Percentiles rank a stretch among this genome's conserved stretches.
Conservation (phyloP, 192 early-diverging fungal genomes). For the Lobosporangium transversale region DNA sequence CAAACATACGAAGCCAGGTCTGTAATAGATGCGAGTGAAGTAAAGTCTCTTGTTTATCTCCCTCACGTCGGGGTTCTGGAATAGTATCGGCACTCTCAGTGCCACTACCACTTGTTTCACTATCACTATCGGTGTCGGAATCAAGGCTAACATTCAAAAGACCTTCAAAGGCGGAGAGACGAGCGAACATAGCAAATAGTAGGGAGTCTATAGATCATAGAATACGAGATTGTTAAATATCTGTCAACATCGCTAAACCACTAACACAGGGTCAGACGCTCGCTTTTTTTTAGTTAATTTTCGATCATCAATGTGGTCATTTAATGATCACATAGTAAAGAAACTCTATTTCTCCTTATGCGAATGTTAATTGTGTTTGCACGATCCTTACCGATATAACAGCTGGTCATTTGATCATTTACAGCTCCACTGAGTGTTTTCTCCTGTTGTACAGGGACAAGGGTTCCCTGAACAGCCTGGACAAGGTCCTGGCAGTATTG, state of each 20-base stretch:
- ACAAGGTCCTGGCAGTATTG: constrained; percentile 46
- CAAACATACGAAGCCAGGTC: constrained; percentile 62
- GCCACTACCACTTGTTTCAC: constrained; percentile 53
- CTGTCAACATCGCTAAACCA: neutral
- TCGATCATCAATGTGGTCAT: neutral
- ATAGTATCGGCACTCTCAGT: neutral
- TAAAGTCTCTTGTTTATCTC: constrained; percentile 14
- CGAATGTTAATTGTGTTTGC: no score
- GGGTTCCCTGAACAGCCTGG: constrained; percentile 46
- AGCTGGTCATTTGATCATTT: constrained; percentile 70
- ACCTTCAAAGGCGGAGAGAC: constrained; percentile 66
- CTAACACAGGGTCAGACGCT: neutral
- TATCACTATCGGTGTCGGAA: constrained; percentile 47
- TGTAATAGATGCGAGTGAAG: constrained; percentile 58
- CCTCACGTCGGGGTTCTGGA: neutral
- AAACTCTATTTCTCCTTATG: no score
- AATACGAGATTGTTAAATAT: neutral
- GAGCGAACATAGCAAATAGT: constrained; percentile 74
- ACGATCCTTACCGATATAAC: constrained; percentile 75
- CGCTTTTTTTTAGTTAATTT: neutral
- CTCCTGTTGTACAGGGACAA: constrained; percentile 33
- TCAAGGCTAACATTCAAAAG: constrained; percentile 62
- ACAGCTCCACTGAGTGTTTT: constrained; percentile 59
- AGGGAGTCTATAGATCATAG: constrained; percentile 57
- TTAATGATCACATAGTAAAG: no score